Evolutionary conservation across 2,329 filamentous ascomycete genomes (phyloP).

Genomic region (Aspergillus versicolor): DNA sequence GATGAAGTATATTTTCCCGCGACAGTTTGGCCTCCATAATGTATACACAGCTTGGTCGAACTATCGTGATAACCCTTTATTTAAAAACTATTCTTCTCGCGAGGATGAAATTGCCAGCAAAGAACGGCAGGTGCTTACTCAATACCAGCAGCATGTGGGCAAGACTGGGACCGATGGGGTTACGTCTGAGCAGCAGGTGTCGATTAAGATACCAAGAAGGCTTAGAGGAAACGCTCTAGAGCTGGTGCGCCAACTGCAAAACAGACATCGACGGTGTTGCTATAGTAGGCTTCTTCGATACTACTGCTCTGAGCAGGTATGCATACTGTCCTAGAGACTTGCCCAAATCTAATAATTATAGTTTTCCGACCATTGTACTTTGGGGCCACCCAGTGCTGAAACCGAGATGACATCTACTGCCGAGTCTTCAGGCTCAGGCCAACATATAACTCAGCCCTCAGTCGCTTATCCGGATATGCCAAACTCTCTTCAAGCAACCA

Average conservation of each 20-base stretch:
- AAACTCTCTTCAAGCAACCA: background rate
- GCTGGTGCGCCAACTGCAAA: constrained; percentile 68
- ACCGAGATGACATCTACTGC: background rate
- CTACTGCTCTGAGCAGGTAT: constrained; percentile 67
- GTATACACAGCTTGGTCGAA: constrained; percentile 76
- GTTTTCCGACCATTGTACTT: constrained; percentile 24
- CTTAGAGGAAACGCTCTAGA: constrained; percentile 62
- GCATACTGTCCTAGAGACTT: constrained; percentile 6
- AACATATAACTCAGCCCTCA: constrained; percentile 26
- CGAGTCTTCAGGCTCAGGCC: constrained; percentile 18
- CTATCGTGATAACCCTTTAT: constrained; percentile 62
- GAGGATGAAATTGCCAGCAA: constrained; percentile 70
- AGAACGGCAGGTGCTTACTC: constrained; percentile 16
- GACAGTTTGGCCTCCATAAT: constrained; percentile 87
- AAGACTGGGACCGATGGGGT: constrained; percentile 9
- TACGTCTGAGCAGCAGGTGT: background rate
- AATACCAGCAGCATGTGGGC: background rate
- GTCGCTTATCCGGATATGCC: constrained; percentile 15
- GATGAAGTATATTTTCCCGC: constrained; percentile 91
- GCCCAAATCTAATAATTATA: constrained; percentile 18
- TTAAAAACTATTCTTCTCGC: constrained; percentile 81
- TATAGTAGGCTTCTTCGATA: constrained; percentile 76
- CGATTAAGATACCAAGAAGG: constrained; percentile 39
- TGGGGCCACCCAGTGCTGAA: constrained; percentile 16
- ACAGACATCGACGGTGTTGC: constrained; percentile 70